phyloP scores from a whole-genome alignment of 129 eudicot species.

The Arctium minus region DNA sequence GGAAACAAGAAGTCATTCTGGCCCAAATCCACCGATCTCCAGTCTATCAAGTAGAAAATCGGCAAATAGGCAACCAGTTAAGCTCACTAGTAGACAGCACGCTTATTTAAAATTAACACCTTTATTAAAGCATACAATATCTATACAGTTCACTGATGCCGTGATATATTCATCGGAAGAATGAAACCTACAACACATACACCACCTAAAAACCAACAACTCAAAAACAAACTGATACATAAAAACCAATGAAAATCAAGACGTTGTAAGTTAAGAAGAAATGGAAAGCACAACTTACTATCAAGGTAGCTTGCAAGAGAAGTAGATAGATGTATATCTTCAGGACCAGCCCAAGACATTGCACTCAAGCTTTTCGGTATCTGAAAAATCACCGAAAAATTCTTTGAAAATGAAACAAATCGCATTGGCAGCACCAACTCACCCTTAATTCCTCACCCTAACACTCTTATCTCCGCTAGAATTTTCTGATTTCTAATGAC shows the following conservation, averaged over 20 bases:
- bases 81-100: not conserved
- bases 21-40: not conserved
- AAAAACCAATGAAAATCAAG: not conserved
- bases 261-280: not conserved
- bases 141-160: not conserved
- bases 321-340: conserved; percentile 80
- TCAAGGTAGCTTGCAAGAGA: conserved; percentile 94
- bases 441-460: not conserved
- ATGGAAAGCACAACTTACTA: conserved; percentile 36
- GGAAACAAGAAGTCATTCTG: not conserved
- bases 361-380: conserved; percentile 37
- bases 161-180: not conserved
- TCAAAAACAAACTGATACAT: conserved; percentile 1
- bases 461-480: not conserved
- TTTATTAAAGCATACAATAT: not conserved
- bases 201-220: not conserved
- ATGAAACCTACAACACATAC: not conserved
- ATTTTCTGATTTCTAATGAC: conserved; percentile 9
- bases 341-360: conserved; percentile 96
- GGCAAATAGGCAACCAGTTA: not conserved
- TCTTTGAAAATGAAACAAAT: conserved; percentile 20
- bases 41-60: not conserved
- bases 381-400: conserved; percentile 47
- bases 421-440: conserved; percentile 49
- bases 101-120: not conserved